Conservation (phyloP, 768 basidiomycete genomes). For the Macrolepiota albuminosa region DNA sequence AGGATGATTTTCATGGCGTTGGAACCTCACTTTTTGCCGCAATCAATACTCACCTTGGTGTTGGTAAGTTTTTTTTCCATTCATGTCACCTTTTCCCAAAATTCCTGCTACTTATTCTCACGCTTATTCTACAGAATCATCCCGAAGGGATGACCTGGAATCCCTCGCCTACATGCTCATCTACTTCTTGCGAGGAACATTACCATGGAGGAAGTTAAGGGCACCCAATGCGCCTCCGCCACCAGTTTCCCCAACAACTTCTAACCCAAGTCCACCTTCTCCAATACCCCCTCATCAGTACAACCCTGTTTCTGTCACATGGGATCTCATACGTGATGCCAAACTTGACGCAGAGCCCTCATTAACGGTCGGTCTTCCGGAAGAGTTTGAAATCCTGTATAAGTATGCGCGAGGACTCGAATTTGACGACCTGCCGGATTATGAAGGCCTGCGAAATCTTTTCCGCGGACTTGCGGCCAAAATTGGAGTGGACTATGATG, state of each 20-base stretch:
- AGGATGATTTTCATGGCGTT: constrained; percentile 73
- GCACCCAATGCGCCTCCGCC: constrained; percentile 35
- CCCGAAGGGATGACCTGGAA: constrained; percentile 76
- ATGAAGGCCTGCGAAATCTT: constrained; percentile 72
- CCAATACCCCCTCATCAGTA: constrained; percentile 24
- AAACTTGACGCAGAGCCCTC: constrained; percentile 63
- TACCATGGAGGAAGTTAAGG: constrained; percentile 75
- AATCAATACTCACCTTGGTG: constrained; percentile 70
- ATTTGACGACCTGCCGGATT: constrained; percentile 88
- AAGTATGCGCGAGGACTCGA: constrained; percentile 77
- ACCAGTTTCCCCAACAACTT: constrained; percentile 21
- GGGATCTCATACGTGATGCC: constrained; percentile 72
- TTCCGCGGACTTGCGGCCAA: constrained; percentile 58
- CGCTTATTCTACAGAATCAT: constrained; percentile 46
- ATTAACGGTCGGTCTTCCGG: constrained; percentile 71
- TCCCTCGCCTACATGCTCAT: constrained; percentile 80
- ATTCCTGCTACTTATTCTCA: constrained; percentile 1
- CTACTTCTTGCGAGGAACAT: constrained; percentile 72
- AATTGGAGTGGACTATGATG: constrained; percentile 52
- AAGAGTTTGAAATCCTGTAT: constrained; percentile 79
- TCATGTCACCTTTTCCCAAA: background rate
- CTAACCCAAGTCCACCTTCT: constrained; percentile 11
- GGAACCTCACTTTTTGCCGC: constrained; percentile 75
- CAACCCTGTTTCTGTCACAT: constrained; percentile 61
- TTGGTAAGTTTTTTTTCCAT: constrained; percentile 42